Evolutionary conservation across 2,329 filamentous ascomycete genomes (phyloP), one percentile per base, ranked within the genome.

Genomic region (Pestalotiopsis sp.): DNA sequence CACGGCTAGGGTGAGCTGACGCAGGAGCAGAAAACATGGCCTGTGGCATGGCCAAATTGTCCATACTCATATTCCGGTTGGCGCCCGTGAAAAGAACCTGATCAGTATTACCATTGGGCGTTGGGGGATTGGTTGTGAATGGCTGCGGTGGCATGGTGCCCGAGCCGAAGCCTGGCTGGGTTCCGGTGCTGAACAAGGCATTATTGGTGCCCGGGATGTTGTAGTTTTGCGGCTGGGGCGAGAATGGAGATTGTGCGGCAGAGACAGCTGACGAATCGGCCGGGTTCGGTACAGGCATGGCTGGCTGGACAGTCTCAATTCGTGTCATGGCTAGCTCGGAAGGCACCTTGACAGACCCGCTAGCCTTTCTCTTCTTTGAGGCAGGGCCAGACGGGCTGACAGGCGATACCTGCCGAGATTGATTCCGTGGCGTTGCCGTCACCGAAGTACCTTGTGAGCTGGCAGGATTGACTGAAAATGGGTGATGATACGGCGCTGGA

Each of bases 321-420:
- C 89, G 89, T 1, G 94, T 97, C 94, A 97, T 97, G 7, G 91
- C 87, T 72, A 97, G 80, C 17, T 88, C 90, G 20, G 87, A 89
- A 0, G 93, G 92, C 14, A 97, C 82, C 77, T 93, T 93, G 40
- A 83, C 80, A 17, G 88, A 87, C 55, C 86, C 86, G 76, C 91
- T 94, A 5, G 91, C 89, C 78, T 97, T 97, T 70, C 94, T 88
- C 81, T 94, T 94, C 83, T 97, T 97, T 57, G 88, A 86, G 40
- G 85, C 84, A 1, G 92, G 92, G 1, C 89, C 91, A 39, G 85
- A 81, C 65, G 89, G 85, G 14, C 85, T 88, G 62, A 81, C 86
- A 1, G 93, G 92, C 1, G 94, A 96, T 4, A 88, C 86, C 71
- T 93, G 92, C 59, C 93, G 86, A 3, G 93, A 96, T 3, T 92